These are phyloP conservation scores for Aureobasidium sp. DNA, from an alignment of 2,329 filamentous ascomycete species.

Conservation along the genomic window DNA sequence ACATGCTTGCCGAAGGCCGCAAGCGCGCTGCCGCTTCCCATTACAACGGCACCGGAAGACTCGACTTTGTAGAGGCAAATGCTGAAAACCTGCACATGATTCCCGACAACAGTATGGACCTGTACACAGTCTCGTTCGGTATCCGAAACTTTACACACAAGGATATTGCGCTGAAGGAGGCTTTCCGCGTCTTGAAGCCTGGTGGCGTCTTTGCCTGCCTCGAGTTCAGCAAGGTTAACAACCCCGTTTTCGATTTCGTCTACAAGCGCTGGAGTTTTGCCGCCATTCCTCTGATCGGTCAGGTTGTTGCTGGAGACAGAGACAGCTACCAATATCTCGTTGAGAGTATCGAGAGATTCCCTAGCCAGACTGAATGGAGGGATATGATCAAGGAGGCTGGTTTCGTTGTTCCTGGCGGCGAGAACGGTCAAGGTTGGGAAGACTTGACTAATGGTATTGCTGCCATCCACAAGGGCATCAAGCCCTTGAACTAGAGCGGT, in stretches of 20 bases:
- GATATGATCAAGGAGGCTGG: slow-evolving; percentile 78
- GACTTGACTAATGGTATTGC: slow-evolving; percentile 88
- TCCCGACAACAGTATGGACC: slow-evolving; percentile 66
- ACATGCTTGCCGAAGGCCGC: slow-evolving; percentile 84
- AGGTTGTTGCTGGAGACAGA: slow-evolving; percentile 86
- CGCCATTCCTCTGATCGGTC: slow-evolving; percentile 90
- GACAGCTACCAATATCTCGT: slow-evolving; percentile 98
- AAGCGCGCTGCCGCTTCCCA: slow-evolving; percentile 64
- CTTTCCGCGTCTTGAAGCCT: slow-evolving; percentile 81
- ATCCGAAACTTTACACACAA: slow-evolving; percentile 97
- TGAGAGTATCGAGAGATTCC: slow-evolving; percentile 93
- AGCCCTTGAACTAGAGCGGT: slow-evolving; percentile 45
- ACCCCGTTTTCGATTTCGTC: slow-evolving; percentile 68
- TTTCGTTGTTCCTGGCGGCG: slow-evolving; percentile 65
- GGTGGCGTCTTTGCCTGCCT: slow-evolving; percentile 94
- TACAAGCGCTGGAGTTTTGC: slow-evolving; percentile 97
- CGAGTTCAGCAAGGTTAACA: slow-evolving; percentile 84
- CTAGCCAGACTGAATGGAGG: slow-evolving; percentile 75
- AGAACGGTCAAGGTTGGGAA: slow-evolving; percentile 57
- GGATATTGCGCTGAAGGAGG: slow-evolving; percentile 71
- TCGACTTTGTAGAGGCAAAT: slow-evolving; percentile 82
- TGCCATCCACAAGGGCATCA: slow-evolving; percentile 93
- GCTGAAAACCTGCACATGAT: slow-evolving; percentile 68
- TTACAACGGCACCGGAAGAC: slow-evolving; percentile 48
- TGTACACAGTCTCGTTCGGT: slow-evolving; percentile 96